These are phyloP conservation scores for Lactarius akahatsu DNA, from an alignment of 768 basidiomycete species.

Conservation along the genomic window DNA sequence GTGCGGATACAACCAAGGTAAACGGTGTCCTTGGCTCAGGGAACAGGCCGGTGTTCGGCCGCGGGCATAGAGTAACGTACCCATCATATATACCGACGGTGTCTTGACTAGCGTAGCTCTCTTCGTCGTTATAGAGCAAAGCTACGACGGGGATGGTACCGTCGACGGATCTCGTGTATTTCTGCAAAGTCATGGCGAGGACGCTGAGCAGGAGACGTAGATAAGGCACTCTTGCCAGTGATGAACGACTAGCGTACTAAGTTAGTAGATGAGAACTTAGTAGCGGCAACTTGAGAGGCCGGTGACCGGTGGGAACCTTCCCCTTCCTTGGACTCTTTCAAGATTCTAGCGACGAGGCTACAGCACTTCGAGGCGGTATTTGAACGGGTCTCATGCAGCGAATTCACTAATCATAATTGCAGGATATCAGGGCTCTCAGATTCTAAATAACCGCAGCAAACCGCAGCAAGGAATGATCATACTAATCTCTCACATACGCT, in stretches of 20 bases:
- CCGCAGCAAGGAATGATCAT: too few relatives aligned
- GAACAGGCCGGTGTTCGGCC: not conserved
- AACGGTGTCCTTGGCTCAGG: not conserved
- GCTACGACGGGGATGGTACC: slow-evolving; percentile 78
- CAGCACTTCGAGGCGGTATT: too few relatives aligned
- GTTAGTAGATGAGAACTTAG: not conserved
- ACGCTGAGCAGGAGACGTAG: too few relatives aligned
- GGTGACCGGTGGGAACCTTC: not conserved
- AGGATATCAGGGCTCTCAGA: too few relatives aligned
- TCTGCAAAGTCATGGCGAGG: slow-evolving; percentile 40
- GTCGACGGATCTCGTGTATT: slow-evolving; percentile 58
- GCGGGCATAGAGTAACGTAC: slow-evolving; percentile 45
- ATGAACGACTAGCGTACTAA: too few relatives aligned
- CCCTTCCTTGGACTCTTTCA: too few relatives aligned
- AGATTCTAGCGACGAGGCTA: too few relatives aligned
- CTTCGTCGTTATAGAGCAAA: slow-evolving; percentile 79
- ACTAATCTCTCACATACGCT: not conserved
- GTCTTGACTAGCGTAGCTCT: slow-evolving; percentile 68
- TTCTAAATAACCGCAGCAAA: too few relatives aligned
- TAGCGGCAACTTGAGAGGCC: not conserved
- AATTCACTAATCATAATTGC: too few relatives aligned
- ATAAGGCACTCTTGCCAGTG: not conserved
- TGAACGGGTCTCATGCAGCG: too few relatives aligned
- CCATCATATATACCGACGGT: slow-evolving; percentile 90
- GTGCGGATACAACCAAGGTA: not conserved